phyloP scores from a whole-genome alignment of 208 protist genomes.

The Crithidia sp. region DNA sequence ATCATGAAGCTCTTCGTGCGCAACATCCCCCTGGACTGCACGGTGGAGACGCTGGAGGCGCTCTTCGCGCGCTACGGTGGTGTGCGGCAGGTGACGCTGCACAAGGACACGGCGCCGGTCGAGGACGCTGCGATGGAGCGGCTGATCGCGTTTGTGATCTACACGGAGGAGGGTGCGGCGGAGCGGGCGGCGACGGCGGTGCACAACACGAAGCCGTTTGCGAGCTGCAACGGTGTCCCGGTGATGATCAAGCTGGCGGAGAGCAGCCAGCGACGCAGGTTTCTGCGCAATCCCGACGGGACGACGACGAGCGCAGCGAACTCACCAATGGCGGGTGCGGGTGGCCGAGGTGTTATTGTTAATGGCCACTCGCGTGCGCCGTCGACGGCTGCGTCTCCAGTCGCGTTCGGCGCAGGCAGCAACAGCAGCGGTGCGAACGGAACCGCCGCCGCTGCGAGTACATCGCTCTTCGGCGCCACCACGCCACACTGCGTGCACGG shows the following conservation, averaged over 20 bases:
- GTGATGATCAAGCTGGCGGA: slow-evolving; percentile 73
- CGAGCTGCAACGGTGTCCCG: slow-evolving; percentile 51
- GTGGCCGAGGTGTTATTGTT: background rate
- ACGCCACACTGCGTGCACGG: background rate
- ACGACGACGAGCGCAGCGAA: slow-evolving; percentile 4
- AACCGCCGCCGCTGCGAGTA: background rate
- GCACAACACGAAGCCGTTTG: slow-evolving; percentile 65
- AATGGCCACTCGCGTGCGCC: background rate
- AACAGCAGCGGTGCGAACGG: background rate
- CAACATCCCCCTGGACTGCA: slow-evolving; percentile 69
- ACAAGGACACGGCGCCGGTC: slow-evolving; percentile 71
- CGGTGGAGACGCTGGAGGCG: slow-evolving; percentile 31
- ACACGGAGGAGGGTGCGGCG: slow-evolving; percentile 56
- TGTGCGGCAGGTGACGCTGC: slow-evolving; percentile 61
- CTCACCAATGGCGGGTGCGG: slow-evolving; percentile 2
- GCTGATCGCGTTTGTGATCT: slow-evolving; percentile 84
- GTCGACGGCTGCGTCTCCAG: background rate
- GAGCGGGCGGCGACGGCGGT: slow-evolving; percentile 54
- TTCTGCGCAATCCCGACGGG: slow-evolving; percentile 8
- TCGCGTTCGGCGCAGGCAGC: background rate
- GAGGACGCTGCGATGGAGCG: slow-evolving; percentile 48
- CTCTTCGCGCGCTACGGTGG: slow-evolving; percentile 56
- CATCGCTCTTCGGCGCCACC: background rate
- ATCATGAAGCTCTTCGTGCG: slow-evolving; percentile 86
- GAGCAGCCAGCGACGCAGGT: slow-evolving; percentile 36